These are phyloP conservation scores for Colletotrichum theobromicola DNA, from an alignment of 2,329 filamentous ascomycete genomes.

Conservation along the genomic window DNA sequence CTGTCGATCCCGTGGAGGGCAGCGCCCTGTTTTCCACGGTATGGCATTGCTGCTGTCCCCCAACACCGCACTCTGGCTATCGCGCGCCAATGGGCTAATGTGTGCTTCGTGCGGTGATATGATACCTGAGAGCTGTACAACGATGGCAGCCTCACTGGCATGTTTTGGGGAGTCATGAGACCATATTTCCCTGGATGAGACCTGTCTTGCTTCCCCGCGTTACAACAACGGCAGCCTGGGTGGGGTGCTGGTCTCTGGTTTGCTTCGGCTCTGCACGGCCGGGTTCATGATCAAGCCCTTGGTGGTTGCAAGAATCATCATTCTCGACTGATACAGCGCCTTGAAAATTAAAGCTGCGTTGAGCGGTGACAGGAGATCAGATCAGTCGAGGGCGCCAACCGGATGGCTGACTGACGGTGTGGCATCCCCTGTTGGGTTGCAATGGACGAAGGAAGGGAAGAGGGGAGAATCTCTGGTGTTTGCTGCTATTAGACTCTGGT, in stretches of 20 bases:
- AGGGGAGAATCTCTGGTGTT: not conserved
- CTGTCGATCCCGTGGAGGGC: not conserved
- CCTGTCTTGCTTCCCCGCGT: not conserved
- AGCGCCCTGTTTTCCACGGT: not conserved
- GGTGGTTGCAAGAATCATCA: not conserved
- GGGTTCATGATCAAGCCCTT: not conserved
- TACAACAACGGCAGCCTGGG: not conserved
- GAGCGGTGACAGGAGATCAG: not conserved
- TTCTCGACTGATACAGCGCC: slow-evolving; percentile 3
- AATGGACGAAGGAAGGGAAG: not conserved
- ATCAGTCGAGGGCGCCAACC: not conserved
- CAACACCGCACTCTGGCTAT: not conserved
- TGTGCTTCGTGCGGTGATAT: not conserved
- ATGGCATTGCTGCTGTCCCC: not conserved
- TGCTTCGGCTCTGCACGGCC: not conserved
- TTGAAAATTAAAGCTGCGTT: not conserved
- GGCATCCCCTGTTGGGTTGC: not conserved
- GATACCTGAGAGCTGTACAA: slow-evolving; percentile 1
- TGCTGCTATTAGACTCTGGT: not conserved
- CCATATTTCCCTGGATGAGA: not conserved
- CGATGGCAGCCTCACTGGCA: not conserved
- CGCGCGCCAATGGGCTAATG: not conserved
- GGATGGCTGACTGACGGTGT: not conserved
- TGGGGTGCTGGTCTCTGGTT: not conserved
- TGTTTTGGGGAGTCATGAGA: slow-evolving; percentile 10